A percentile compares a stretch with the other conserved stretches of the same genome.
These are phyloP conservation scores for Fomitopsis pulvina DNA, from an alignment of 768 basidiomycete species.

Conservation along the genomic window DNA sequence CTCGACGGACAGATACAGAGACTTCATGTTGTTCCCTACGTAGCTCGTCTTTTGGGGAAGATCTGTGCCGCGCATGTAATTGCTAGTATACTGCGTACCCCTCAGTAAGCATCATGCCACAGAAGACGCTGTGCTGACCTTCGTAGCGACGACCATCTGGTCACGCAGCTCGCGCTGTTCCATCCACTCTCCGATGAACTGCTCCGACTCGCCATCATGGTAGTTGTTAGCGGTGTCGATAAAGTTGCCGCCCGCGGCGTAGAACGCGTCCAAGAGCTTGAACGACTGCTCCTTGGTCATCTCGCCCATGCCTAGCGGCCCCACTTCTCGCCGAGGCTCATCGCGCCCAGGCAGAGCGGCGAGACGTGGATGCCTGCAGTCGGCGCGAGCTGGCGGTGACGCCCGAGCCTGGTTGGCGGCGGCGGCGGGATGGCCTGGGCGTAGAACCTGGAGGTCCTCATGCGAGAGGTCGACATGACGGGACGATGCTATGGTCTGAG, in stretches of 20 bases:
- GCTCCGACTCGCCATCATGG: conserved; percentile 52
- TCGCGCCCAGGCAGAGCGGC: conserved; percentile 40
- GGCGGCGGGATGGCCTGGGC: conserved; percentile 3
- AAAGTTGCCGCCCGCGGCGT: conserved; percentile 41
- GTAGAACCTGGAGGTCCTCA: neutral
- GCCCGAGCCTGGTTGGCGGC: conserved; percentile 22
- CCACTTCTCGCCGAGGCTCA: conserved; percentile 45
- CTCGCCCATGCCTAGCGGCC: conserved; percentile 28
- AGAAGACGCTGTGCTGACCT: conserved; percentile 19
- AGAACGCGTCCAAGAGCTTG: conserved; percentile 40
- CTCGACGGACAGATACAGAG: conserved; percentile 27
- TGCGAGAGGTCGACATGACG: no score
- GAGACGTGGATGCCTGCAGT: conserved; percentile 41
- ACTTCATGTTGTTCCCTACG: conserved; percentile 34
- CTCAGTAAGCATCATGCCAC: neutral
- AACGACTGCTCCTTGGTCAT: conserved; percentile 38
- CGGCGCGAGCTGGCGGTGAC: conserved; percentile 34
- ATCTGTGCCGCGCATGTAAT: conserved; percentile 16
- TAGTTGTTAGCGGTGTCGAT: conserved; percentile 44
- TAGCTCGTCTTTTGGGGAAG: conserved; percentile 20
- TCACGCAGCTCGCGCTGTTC: conserved; percentile 36
- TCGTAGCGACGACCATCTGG: conserved; percentile 43
- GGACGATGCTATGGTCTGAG: no score
- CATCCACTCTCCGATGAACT: conserved; percentile 47
- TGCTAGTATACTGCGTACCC: conserved; percentile 17